Base-by-base conservation (phyloP, 1,284 basidiomycete genomes). In the Tilletia indica region DNA sequence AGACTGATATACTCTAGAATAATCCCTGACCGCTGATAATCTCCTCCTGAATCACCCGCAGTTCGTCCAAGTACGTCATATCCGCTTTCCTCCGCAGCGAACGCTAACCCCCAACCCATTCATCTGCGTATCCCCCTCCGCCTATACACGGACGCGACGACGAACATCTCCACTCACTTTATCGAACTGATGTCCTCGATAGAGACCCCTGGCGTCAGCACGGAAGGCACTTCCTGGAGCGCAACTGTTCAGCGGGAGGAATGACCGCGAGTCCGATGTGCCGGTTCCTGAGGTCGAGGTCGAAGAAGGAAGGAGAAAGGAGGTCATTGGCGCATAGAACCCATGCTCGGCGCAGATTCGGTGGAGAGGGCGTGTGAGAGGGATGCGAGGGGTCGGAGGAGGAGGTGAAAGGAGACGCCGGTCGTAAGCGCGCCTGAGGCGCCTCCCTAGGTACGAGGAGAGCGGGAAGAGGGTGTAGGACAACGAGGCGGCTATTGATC, bases 141-240 rank as follows among this genome's bases (percentile, higher is more conserved):
- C 42, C 21, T 88, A 31, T 90, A 90, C 0, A 94, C 90, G 6
- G 89, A 87, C 25, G 77, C 77, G 42, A 79, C 80, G 42, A 79
- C 80, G 67, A 82, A 82, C 77, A 84, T 74, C 63, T 84, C 82
- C n/a, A n/a, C n/a, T n/a, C 38, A 97, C 89, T 85, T 99, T 99
- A 14, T 91, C 91, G 84, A 99, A 99, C 84, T 99, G 96, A 83
- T 99, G 97, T 9, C 99, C 93, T 31, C 97, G 89, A 83, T 97
- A 99, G 36, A 99, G 86, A 0, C 97, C 97, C 63, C 93, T 89
- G 0, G 95, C 95, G 85, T 99, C 97, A 8, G 96, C 92, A 56
- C 97, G 89, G 86, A 97, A 99, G 3, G 97, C 92, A 70, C 90
- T 90, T 0, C 95, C 95, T 16, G 97, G 85, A 5, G 93, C 96